A percentile compares a stretch with the other conserved stretches of the same genome.
Conservation (phyloP, 1,284 basidiomycete species). For the Ceratobasidium sp. region DNA sequence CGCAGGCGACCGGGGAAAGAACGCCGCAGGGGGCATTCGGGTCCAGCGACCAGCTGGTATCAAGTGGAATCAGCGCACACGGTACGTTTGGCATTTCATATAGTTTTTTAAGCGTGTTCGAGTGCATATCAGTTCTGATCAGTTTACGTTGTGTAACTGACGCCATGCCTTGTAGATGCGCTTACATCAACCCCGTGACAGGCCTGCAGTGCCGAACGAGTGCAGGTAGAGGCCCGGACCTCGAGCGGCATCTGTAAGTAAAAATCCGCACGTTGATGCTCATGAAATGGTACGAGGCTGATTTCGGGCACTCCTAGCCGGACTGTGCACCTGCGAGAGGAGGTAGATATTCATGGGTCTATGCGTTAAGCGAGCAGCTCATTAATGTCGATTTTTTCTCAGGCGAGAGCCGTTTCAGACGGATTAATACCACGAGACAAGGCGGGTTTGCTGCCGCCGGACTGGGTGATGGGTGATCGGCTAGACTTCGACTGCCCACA, state of each 20-base stretch:
- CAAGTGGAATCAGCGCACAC: slow-evolving; percentile 43
- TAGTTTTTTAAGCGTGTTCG: background rate
- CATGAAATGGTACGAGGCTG: background rate
- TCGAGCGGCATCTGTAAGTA: slow-evolving; percentile 42
- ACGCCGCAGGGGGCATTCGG: slow-evolving; percentile 33
- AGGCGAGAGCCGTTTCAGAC: slow-evolving; percentile 43
- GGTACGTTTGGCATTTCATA: slow-evolving; percentile 14
- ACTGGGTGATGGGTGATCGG: slow-evolving; percentile 44
- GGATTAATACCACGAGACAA: slow-evolving; percentile 41
- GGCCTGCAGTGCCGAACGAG: slow-evolving; percentile 42
- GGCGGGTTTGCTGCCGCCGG: slow-evolving; percentile 31
- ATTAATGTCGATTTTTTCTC: background rate
- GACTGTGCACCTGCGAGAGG: slow-evolving; percentile 41
- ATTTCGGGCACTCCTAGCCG: slow-evolving; percentile 13
- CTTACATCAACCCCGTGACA: slow-evolving; percentile 45
- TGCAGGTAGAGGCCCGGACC: slow-evolving; percentile 39
- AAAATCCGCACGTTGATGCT: background rate
- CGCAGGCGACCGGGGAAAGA: slow-evolving; percentile 43
- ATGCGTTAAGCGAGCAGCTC: background rate
- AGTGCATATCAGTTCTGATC: background rate
- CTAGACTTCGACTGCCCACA: slow-evolving; percentile 43
- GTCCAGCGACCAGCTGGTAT: slow-evolving; percentile 42
- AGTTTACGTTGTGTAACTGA: slow-evolving; percentile 26
- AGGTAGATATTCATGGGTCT: slow-evolving; percentile 5
- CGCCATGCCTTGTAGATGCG: slow-evolving; percentile 29